Conservation (phyloP, 805 yeast species). For the Wickerhamomyces canadensis region DNA sequence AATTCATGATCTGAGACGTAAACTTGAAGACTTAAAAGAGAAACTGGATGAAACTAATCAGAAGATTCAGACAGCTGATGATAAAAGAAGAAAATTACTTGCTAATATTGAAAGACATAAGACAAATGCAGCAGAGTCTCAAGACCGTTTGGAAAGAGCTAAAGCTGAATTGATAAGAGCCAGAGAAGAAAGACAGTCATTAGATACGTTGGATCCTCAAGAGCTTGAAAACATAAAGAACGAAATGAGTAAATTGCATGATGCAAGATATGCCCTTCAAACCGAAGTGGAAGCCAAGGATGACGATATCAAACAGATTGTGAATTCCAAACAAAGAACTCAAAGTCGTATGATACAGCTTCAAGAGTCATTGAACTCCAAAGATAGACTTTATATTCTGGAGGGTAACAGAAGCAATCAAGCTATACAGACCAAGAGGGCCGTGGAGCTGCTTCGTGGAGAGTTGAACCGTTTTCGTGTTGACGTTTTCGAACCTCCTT, state of each 20-base stretch:
- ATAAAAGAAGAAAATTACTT: conserved; percentile 8
- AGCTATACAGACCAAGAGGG: conserved; percentile 23
- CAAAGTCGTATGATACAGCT: conserved; percentile 27
- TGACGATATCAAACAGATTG: conserved; percentile 33
- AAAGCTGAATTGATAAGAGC: conserved; percentile 14
- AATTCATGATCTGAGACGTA: conserved; percentile 24
- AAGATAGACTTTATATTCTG: conserved; percentile 47
- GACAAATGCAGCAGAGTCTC: neutral
- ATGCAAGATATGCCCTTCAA: conserved; percentile 24
- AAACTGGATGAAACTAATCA: conserved; percentile 33
- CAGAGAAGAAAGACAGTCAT: conserved; percentile 13
- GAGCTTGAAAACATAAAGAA: conserved; percentile 14
- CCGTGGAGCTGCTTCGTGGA: conserved; percentile 39
- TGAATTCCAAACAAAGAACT: conserved; percentile 28
- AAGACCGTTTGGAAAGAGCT: neutral
- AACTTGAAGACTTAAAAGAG: conserved; percentile 28
- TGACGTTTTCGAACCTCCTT: conserved; percentile 67
- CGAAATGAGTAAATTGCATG: conserved; percentile 23
- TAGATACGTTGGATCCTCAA: conserved; percentile 14
- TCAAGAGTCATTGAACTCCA: conserved; percentile 34
- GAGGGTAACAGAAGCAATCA: conserved; percentile 11
- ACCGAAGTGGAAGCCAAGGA: conserved; percentile 39
- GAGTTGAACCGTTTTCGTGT: conserved; percentile 29
- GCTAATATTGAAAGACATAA: conserved; percentile 4
- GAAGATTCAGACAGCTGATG: conserved; percentile 25